Conservation (phyloP, 371 early-diverging fungal genomes). For the Amoeboaphelidium protococcarum region DNA sequence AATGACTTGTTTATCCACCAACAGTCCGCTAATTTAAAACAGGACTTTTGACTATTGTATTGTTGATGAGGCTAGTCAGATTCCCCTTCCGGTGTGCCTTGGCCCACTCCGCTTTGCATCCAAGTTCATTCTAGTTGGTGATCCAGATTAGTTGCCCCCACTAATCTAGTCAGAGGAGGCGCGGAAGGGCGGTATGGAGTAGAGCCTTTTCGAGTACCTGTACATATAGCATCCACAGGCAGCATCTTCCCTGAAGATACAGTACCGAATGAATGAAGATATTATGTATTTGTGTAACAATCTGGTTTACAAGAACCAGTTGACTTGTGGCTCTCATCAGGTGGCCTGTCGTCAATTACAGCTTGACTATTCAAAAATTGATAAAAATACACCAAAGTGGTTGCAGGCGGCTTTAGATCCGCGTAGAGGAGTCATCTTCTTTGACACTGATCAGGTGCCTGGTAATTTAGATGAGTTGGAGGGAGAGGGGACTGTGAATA, state of each 20-base stretch:
- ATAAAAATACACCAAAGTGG: neutral
- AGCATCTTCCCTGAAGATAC: slow-evolving; percentile 44
- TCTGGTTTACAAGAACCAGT: slow-evolving; percentile 48
- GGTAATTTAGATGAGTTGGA: slow-evolving; percentile 24
- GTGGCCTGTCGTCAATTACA: slow-evolving; percentile 24
- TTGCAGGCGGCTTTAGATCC: neutral
- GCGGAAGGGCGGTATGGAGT: slow-evolving; percentile 12
- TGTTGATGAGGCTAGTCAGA: slow-evolving; percentile 95
- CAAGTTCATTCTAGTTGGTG: slow-evolving; percentile 86
- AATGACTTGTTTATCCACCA: slow-evolving; percentile 61
- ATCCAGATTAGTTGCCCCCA: slow-evolving; percentile 95
- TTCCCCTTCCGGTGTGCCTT: slow-evolving; percentile 72
- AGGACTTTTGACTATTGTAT: slow-evolving; percentile 88
- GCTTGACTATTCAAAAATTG: neutral
- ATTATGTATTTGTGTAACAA: slow-evolving; percentile 72
- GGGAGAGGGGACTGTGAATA: slow-evolving; percentile 30
- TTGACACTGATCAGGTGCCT: slow-evolving; percentile 44
- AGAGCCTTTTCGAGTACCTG: slow-evolving; percentile 46
- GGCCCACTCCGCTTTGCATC: slow-evolving; percentile 68
- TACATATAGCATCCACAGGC: slow-evolving; percentile 54
- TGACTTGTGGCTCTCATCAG: slow-evolving; percentile 39
- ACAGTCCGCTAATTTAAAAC: slow-evolving; percentile 20
- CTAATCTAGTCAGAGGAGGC: slow-evolving; percentile 32
- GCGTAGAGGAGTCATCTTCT: slow-evolving; percentile 31
- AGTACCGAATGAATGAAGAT: slow-evolving; percentile 89